Base-by-base conservation (phyloP, 345 rosid species). In the Microthlaspi erraticum region DNA sequence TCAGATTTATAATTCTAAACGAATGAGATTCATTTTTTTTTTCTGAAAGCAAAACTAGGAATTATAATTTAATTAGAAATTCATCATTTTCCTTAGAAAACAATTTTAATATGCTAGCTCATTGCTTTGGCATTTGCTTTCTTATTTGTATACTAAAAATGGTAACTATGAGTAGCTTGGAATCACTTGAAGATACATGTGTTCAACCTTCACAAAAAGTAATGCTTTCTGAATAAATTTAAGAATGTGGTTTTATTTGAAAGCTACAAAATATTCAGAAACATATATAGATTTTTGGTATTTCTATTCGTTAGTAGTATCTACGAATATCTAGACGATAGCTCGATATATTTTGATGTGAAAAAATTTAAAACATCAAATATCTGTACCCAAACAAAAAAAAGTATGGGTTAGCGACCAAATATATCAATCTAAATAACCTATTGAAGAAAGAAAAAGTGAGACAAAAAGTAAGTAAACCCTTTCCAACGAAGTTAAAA, bases 71-170 rank as follows among this genome's bases (percentile, higher is more conserved):
- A 26, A 37, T 56, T 29, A 13, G 0, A 29, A 56, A 64, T 38
- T 8, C 65, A 73, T 64, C 71, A 73, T 73, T 73, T 73, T 49
- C 36, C 77, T 73, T 73, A n/a, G 52, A 37, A 65, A 57, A 65
- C 77, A 73, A 57, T 73, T 65, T 64, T 57, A 73, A 65, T 37
- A 64, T 37, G 55, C n/a, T 43, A 5, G 46, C 48, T 65, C 71
- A 65, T 65, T 65, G 71, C 77, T 65, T 73, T 34, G 36, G 52
- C 29, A 48, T 65, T 64, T 64, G 59, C 38, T 73, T 64, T 46
- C 71, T 7, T 38, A 17, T 38, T 55, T 64, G 64, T 32, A 43
- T 73, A 9, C 66, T 48, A 32, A 5, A 44, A 46, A 39, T 26
- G 36, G 52, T 73, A 10, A 36, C 64, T 44, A 72, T 51, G 14